phyloP scores from a whole-genome alignment of 257 asterid genomes.

The Verbena officinalis region DNA sequence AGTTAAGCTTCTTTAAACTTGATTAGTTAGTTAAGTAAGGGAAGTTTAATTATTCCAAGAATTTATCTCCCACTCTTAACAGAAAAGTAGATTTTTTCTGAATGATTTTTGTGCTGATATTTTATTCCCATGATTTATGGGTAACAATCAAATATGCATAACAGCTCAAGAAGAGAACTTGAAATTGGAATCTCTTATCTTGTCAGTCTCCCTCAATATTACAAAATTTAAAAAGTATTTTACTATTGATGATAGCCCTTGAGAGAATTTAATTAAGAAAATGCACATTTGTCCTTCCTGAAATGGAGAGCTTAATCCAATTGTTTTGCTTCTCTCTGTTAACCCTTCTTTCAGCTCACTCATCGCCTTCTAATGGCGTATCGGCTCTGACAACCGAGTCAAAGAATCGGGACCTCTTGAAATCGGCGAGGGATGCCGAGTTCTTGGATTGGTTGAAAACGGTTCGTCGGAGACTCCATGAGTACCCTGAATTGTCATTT shows the following conservation, averaged over 20 bases:
- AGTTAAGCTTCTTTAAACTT: too few species aligned
- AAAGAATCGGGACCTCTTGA: conserved; percentile 47
- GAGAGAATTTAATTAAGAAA: background rate
- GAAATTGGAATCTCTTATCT: too few species aligned
- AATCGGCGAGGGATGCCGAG: conserved; percentile 59
- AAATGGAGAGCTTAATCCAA: conserved; percentile 24
- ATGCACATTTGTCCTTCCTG: background rate
- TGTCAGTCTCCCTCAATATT: background rate
- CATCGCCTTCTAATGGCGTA: conserved; percentile 25
- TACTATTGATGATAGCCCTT: background rate
- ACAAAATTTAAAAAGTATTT: background rate
- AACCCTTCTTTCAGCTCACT: conserved; percentile 19
- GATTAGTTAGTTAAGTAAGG: too few species aligned
- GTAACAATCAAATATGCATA: too few species aligned
- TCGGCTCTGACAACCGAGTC: conserved; percentile 38
- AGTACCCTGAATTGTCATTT: conserved; percentile 77
- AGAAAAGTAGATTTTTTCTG: too few species aligned
- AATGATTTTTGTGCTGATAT: too few species aligned
- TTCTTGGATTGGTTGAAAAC: conserved; percentile 71
- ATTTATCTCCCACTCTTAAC: too few species aligned
- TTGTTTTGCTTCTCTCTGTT: conserved; percentile 28
- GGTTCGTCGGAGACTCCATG: conserved; percentile 74
- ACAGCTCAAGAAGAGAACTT: too few species aligned
- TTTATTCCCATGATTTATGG: too few species aligned
- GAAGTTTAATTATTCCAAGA: too few species aligned